Evolutionary conservation across 352 stramenopile species (phyloP).

Genomic region (Phytopythium sindhum): DNA sequence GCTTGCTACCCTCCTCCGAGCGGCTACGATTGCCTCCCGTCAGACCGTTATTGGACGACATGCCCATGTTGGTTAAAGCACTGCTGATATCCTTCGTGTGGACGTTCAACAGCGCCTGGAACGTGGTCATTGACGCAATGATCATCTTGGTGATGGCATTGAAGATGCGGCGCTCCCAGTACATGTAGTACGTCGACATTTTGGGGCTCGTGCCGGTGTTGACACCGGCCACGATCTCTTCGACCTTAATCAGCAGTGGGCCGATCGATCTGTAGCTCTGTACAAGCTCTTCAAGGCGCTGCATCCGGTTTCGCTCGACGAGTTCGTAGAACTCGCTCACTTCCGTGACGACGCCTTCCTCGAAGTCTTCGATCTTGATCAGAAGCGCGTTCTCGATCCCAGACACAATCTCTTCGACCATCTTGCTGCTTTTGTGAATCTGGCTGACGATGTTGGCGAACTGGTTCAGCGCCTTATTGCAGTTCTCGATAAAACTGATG

Average conservation of each 20-base stretch:
- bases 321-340: slow-evolving; percentile 94
- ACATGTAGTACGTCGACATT: slow-evolving; percentile 95
- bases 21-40: slow-evolving; percentile 17
- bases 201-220: slow-evolving; percentile 89
- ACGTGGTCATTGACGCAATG: slow-evolving; percentile 92
- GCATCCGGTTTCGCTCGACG: slow-evolving; percentile 89
- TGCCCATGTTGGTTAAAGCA: slow-evolving; percentile 35
- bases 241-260: slow-evolving; percentile 93
- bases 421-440: slow-evolving; percentile 94
- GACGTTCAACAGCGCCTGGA: slow-evolving; percentile 90
- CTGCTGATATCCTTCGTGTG: slow-evolving; percentile 83
- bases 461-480: slow-evolving; percentile 91
- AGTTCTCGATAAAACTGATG: slow-evolving; percentile 93
- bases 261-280: slow-evolving; percentile 93
- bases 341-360: slow-evolving; percentile 85
- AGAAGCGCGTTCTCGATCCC: slow-evolving; percentile 91
- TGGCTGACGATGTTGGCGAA: slow-evolving; percentile 93
- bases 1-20: slow-evolving; percentile 57
- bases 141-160: slow-evolving; percentile 97
- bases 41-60: slow-evolving; percentile 16
- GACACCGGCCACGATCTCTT: slow-evolving; percentile 93
- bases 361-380: slow-evolving; percentile 91
- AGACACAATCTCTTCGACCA: slow-evolving; percentile 93
- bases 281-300: slow-evolving; percentile 90
- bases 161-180: slow-evolving; percentile 96